These are phyloP conservation scores for Edaphochlamys debaryana DNA, from an alignment of 139 green algal species.

Conservation along the genomic window DNA sequence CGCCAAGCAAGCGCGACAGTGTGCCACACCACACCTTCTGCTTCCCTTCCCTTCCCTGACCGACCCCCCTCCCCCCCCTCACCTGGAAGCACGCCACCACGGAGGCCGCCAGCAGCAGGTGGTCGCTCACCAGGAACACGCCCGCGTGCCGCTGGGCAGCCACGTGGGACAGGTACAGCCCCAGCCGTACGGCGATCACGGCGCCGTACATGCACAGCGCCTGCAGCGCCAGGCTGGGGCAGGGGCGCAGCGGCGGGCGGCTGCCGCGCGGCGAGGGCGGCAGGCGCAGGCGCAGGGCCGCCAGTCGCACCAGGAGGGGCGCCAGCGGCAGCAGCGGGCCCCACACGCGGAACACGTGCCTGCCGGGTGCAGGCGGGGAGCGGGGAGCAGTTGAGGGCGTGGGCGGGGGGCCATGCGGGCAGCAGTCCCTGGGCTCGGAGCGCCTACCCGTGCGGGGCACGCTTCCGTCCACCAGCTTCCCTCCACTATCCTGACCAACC, in stretches of 20 bases:
- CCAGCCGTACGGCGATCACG: neutral
- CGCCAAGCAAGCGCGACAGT: no score
- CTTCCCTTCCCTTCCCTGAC: no score
- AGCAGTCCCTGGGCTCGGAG: no score
- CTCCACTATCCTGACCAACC: no score
- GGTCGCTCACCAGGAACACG: slow-evolving; percentile 31
- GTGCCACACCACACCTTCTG: no score
- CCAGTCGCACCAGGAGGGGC: neutral
- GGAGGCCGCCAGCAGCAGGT: slow-evolving; percentile 45
- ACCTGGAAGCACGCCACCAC: slow-evolving; percentile 49
- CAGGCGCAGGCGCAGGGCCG: neutral
- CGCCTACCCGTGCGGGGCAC: neutral
- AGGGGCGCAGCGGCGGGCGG: neutral
- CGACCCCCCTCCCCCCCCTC: no score
- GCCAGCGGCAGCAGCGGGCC: slow-evolving; percentile 33
- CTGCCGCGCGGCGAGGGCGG: neutral
- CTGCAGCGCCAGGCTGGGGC: neutral
- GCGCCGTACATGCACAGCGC: neutral
- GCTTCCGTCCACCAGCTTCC: no score
- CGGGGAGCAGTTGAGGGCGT: neutral
- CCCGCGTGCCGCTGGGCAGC: neutral
- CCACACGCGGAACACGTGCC: slow-evolving; percentile 38
- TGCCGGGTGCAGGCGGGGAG: neutral
- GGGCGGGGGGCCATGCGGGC: neutral
- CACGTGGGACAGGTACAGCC: slow-evolving; percentile 33